phyloP scores from a whole-genome alignment of 305 asterid species.

The Fraxinus greggii region DNA sequence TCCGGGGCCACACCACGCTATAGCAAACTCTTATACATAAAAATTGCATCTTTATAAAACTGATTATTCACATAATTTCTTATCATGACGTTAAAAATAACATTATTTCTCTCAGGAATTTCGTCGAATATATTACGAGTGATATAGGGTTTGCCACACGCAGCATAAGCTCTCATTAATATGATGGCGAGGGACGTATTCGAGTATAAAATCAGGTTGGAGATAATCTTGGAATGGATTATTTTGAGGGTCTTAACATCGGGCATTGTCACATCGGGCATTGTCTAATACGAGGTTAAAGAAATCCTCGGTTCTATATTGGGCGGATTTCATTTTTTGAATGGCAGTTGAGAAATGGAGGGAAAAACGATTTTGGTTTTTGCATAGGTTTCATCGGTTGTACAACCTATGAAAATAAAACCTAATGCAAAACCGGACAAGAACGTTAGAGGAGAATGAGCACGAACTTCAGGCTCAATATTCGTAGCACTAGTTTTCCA shows the following conservation, averaged over 20 bases:
- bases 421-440: not conserved
- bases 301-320: constrained; percentile 26
- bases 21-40: constrained; percentile 48
- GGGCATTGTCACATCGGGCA: no score
- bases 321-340: constrained; percentile 14
- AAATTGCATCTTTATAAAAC: constrained; percentile 51
- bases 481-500: no score
- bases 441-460: no score
- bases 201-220: constrained; percentile 39
- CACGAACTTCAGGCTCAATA: no score
- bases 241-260: constrained; percentile 48
- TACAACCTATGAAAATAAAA: not conserved
- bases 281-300: constrained; percentile 44
- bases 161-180: constrained; percentile 72
- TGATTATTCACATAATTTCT: constrained; percentile 70
- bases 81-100: constrained; percentile 75
- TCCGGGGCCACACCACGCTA: constrained; percentile 46
- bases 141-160: constrained; percentile 45
- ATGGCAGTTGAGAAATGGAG: constrained; percentile 36
- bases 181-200: constrained; percentile 57
- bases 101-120: constrained; percentile 60
- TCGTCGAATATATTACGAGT: constrained; percentile 67
- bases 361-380: constrained; percentile 31
- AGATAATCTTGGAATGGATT: constrained; percentile 55
- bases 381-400: constrained; percentile 33